Evolutionary conservation across 2,329 filamentous ascomycete species (phyloP).

Genomic region (Monosporascus sp.): DNA sequence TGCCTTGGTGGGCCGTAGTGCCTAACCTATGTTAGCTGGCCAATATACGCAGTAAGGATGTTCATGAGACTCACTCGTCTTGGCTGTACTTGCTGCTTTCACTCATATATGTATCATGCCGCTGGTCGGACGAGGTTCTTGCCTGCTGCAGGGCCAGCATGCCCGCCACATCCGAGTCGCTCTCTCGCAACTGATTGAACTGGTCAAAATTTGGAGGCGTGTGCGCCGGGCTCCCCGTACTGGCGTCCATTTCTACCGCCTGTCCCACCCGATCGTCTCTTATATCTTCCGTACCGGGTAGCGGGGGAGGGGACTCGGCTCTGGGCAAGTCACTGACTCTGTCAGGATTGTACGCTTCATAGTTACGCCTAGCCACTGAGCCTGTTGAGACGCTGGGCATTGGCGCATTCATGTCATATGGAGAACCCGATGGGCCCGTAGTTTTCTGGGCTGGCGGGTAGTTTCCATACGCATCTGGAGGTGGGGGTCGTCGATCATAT

Average conservation of each 20-base stretch:
- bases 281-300: slow-evolving; percentile 40
- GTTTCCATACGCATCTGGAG: slow-evolving; percentile 19
- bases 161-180: slow-evolving; percentile 66
- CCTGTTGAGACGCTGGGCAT: slow-evolving; percentile 31
- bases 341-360: slow-evolving; percentile 40
- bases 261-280: slow-evolving; percentile 45
- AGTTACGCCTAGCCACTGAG: slow-evolving; percentile 25
- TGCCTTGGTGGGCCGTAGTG: slow-evolving; percentile 52
- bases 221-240: slow-evolving; percentile 47
- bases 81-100: slow-evolving; percentile 69
- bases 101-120: slow-evolving; percentile 50
- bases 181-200: slow-evolving; percentile 50
- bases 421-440: slow-evolving; percentile 31
- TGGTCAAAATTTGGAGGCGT: slow-evolving; percentile 38
- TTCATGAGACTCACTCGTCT: slow-evolving; percentile 59
- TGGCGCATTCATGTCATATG: slow-evolving; percentile 33
- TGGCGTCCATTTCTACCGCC: slow-evolving; percentile 76
- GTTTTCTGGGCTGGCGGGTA: slow-evolving; percentile 28
- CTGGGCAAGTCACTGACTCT: slow-evolving; percentile 44
- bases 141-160: slow-evolving; percentile 68
- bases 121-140: slow-evolving; percentile 29
- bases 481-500: slow-evolving; percentile 29
- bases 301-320: slow-evolving; percentile 60
- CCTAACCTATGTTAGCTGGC: slow-evolving; percentile 28
- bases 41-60: not conserved